Evolutionary conservation across 495 filamentous ascomycete species (phyloP).

Genomic region (Aspergillus saccharolyticus): DNA sequence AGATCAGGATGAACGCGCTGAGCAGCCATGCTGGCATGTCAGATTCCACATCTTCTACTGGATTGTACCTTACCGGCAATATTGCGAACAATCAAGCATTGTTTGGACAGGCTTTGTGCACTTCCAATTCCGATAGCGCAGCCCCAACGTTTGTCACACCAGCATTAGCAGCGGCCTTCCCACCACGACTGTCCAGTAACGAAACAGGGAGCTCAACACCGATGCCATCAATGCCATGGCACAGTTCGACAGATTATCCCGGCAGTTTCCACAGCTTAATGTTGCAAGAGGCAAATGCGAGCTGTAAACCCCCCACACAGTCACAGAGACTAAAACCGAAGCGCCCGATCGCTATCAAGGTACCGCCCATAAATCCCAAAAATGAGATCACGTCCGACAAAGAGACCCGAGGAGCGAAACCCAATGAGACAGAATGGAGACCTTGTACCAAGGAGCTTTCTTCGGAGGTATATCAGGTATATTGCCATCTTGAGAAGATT

Average conservation of each 20-base stretch:
- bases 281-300: not conserved
- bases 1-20: constrained; percentile 3
- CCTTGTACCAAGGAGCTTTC: constrained; percentile 11
- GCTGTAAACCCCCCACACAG: not conserved
- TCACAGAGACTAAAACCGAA: not conserved
- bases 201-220: not conserved
- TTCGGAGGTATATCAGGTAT: constrained; percentile 17
- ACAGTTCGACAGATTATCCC: not conserved
- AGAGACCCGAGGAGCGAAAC: not conserved
- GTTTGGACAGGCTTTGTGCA: not conserved
- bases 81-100: not conserved
- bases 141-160: constrained; percentile 2
- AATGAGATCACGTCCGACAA: not conserved
- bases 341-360: not conserved
- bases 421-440: not conserved
- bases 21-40: not conserved
- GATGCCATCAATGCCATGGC: not conserved
- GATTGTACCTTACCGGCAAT: not conserved
- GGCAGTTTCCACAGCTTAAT: not conserved
- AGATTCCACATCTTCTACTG: not conserved
- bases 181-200: not conserved
- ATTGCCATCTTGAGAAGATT: constrained; percentile 24
- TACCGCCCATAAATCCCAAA: not conserved
- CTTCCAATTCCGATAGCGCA: not conserved
- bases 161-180: not conserved